Evolutionary conservation across 768 basidiomycete genomes (phyloP), one percentile per base, ranked within the genome.

Genomic region (Leucogyrophana mollusca): DNA sequence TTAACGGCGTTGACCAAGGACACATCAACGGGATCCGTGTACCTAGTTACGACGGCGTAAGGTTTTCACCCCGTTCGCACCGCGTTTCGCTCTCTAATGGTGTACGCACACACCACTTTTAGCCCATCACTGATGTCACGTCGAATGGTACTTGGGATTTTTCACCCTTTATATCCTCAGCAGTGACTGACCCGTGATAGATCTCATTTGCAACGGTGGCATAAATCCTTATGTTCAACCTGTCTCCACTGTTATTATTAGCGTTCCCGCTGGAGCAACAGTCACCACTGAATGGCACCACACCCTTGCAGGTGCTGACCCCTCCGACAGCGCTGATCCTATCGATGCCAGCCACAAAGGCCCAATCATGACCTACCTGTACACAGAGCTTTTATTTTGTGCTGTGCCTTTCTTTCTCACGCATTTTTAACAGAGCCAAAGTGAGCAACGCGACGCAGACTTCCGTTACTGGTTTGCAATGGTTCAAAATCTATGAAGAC

Each of bases 71-170:
- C 22, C 18, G 24, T 23, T 34, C 37, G 13, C 13, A 13, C 6
- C 13, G 13, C 27, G 13, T 27, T n/a, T n/a, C n/a, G 2, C 6
- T 14, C 16, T 3, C 3, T 11, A 8, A 13, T 35, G 11, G 9
- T 14, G 23, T 38, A 4, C 40, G 8, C 33, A 21, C 6, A 27
- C 22, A 18, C 36, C 4, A 9, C 17, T 20, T 46, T 13, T 43
- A 80, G 78, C 78, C 79, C 13, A 79, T 83, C 47, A 77, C 60
- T 14, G 75, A 81, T 55, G 78, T 82, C 10, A 77, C 71, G 6
- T 78, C 76, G 0, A 78, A 78, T 60, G 74, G 74, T 53, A 43
- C 73, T 30, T 6, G 27, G 13, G 13, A 3, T 40, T 5, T 11
- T 24, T 18, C 10, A 11, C 25, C n/a, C 13, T 21, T 23, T 2